Conservation (phyloP, 331 rosid genomes). For the Acacia pycnantha region DNA sequence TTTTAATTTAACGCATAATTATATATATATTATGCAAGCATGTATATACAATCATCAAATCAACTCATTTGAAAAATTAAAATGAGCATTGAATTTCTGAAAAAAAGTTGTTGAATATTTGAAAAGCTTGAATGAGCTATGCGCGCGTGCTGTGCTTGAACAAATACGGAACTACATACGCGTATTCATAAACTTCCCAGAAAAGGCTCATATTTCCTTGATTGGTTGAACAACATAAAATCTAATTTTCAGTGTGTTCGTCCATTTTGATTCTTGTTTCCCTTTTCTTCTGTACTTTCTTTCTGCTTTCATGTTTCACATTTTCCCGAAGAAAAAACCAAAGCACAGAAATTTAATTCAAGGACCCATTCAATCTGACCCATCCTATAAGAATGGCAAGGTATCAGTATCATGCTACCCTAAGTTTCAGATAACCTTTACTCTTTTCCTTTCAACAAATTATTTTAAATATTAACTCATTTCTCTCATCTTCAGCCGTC, state of each 20-base stretch:
- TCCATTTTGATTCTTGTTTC: neutral
- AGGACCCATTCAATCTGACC: slow-evolving; percentile 6
- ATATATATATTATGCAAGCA: no score
- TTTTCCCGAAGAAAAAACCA: neutral
- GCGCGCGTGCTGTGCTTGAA: no score
- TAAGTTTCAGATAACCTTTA: neutral
- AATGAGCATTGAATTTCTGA: no score
- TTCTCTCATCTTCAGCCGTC: slow-evolving; percentile 18
- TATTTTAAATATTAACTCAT: neutral
- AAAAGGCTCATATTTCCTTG: neutral
- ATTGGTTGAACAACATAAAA: neutral
- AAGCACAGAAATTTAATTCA: neutral
- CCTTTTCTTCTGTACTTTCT: neutral
- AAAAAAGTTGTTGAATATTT: no score
- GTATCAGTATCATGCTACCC: neutral
- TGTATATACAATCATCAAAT: no score
- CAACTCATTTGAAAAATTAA: no score
- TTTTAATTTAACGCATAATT: no score
- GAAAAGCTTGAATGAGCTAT: no score
- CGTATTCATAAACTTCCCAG: neutral
- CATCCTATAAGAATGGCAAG: neutral
- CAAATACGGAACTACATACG: neutral
- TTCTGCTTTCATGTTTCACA: neutral
- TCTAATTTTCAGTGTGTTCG: neutral
- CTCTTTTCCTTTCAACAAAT: slow-evolving; percentile 10